Conservation (phyloP, 73 alveolate species). For the Diophrys sp. region DNA sequence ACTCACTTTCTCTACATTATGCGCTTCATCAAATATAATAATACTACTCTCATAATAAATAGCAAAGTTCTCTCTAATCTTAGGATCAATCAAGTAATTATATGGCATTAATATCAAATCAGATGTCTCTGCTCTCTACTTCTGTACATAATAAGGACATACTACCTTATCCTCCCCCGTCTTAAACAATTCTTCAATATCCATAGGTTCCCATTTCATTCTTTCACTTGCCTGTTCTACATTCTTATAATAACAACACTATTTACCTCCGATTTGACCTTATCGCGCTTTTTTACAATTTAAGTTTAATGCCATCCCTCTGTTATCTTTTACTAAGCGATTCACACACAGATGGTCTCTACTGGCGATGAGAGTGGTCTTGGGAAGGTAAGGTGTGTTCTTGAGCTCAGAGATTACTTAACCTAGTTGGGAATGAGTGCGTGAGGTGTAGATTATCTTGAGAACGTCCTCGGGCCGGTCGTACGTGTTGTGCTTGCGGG, state of each 20-base stretch:
- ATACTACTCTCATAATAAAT: slow-evolving; percentile 45
- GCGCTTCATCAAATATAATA: slow-evolving; percentile 85
- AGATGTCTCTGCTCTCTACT: slow-evolving; percentile 69
- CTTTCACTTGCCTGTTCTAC: background rate
- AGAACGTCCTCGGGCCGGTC: slow-evolving; percentile 27
- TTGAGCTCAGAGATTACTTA: slow-evolving; percentile 71
- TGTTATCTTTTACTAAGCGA: slow-evolving; percentile 34
- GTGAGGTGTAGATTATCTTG: slow-evolving; percentile 64
- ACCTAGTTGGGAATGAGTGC: slow-evolving; percentile 88
- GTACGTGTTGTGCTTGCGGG: slow-evolving; percentile 26
- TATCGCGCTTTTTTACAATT: slow-evolving; percentile 65
- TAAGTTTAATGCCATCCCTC: slow-evolving; percentile 63
- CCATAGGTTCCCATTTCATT: slow-evolving; percentile 24
- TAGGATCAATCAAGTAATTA: slow-evolving; percentile 67
- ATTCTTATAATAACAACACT: slow-evolving; percentile 22
- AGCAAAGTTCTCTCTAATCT: slow-evolving; percentile 50
- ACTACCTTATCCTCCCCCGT: slow-evolving; percentile 54
- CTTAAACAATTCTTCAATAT: slow-evolving; percentile 84
- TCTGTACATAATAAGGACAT: slow-evolving; percentile 87
- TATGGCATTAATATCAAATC: slow-evolving; percentile 90
- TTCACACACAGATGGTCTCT: slow-evolving; percentile 79
- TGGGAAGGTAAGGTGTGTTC: slow-evolving; percentile 73
- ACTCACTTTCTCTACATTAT: slow-evolving; percentile 63
- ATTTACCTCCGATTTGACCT: slow-evolving; percentile 17
- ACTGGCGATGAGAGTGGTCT: slow-evolving; percentile 67